Evolutionary conservation across 1,284 basidiomycete species (phyloP), one percentile per base, ranked within the genome.

Genomic region (Pascua sp.): DNA sequence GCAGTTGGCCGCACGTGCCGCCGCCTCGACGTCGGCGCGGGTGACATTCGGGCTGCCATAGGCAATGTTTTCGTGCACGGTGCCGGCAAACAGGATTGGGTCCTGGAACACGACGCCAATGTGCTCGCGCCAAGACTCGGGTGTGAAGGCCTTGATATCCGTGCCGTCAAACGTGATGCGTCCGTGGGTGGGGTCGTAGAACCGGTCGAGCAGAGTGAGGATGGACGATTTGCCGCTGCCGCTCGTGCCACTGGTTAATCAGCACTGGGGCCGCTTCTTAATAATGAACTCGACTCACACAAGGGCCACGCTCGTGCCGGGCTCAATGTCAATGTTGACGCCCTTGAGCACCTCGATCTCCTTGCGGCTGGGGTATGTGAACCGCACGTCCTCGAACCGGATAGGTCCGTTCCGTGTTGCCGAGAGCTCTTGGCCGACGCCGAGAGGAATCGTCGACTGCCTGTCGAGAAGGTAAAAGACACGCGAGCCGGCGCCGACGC

Each of bases 391-490:
- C 70, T 94, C 86, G 70, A 95, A 94, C 47, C 81, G 82, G 56
- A 96, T 82, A 7, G 81, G 67, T 1, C 87, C 91, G 49, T 84
- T 85, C 38, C 84, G 81, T 3, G 79, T 73, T 2, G 80, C 75
- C 15, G 83, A 75, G 2, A 91, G 73, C 2, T 77, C 71, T 13
- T 84, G 72, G 9, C 92, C 92, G 11, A 77, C 76, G 37, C 81
- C 80, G 5, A 87, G 83, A 5, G 83, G 82, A 63, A 94, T 89
- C 17, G 82, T 82, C 5, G 91, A 88, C 48, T 80, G 73, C 41
- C 90, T 84, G 67, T 95, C 92, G 16, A 98, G 81, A 8, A 98
- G 84, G 66, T 93, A 90, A 75, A 98, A 98, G 8, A 98, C 89
- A 24, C 96, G 87, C 1, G 85, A 83, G 10, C 92, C 92, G 0